Percentiles rank a stretch among this genome's conserved stretches.
Conservation (phyloP, 495 filamentous ascomycete species). For the Tuber microsphaerosporum region DNA sequence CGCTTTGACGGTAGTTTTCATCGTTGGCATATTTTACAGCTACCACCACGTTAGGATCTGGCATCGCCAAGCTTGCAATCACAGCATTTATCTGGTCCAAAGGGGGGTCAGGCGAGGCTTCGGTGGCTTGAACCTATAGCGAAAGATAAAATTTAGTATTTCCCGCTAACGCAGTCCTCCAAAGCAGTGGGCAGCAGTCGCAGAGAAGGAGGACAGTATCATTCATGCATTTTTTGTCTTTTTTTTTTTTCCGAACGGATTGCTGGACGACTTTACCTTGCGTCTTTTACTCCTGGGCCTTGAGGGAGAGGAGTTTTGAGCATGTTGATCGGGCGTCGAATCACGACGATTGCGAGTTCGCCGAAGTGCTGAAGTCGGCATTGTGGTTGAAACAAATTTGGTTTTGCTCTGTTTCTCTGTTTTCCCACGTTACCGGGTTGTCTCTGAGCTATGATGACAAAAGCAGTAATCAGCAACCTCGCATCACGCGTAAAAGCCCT, state of each 20-base stretch:
- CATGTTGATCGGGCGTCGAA: constrained; percentile 46
- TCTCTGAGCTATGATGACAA: constrained; percentile 19
- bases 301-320: constrained; percentile 61
- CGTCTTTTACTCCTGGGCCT: constrained; percentile 67
- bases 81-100: constrained; percentile 61
- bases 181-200: constrained; percentile 38
- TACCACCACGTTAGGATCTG: constrained; percentile 49
- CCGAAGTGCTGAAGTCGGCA: constrained; percentile 37
- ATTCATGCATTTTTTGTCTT: neutral
- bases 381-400: constrained; percentile 13
- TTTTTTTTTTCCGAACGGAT: neutral
- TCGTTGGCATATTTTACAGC: constrained; percentile 65
- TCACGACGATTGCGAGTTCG: constrained; percentile 39
- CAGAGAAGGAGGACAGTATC: constrained; percentile 13
- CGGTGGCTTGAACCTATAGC: constrained; percentile 17
- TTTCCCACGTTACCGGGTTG: constrained; percentile 15
- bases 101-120: constrained; percentile 41
- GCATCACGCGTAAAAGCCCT: constrained; percentile 36
- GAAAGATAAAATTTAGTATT: constrained; percentile 28
- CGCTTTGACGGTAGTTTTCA: constrained; percentile 61
- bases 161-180: neutral
- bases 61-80: constrained; percentile 58
- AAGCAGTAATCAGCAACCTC: constrained; percentile 28
- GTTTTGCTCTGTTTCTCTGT: neutral
- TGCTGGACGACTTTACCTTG: constrained; percentile 50